Base-by-base conservation (phyloP, 2,329 filamentous ascomycete genomes). In the Monosporascus sp. region DNA sequence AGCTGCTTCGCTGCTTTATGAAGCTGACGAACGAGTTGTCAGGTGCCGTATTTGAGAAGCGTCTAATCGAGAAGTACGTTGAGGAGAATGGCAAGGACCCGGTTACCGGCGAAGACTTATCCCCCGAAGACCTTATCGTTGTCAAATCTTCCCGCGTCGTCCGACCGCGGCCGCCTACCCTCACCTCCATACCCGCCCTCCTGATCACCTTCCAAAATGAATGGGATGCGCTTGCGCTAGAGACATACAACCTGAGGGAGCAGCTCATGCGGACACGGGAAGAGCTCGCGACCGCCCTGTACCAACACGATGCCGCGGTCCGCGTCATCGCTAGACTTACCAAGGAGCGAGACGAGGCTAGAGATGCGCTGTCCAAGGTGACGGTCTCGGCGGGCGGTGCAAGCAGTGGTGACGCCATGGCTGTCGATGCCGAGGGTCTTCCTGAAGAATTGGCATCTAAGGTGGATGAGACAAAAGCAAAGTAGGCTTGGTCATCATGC, bases 231-330 rank as follows among this genome's bases (percentile, higher is more conserved):
- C 76, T 97, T 45, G 90, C 93, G 14, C 78, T 97, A 37, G 94
- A 99, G 74, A 89, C 91, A 49, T 97, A 91, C 71, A 94, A 90
- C 61, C 76, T 97, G 55, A 88, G 89, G 74, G 89, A 97, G 71
- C 91, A 96, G 68, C 78, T 99, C 57, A 81, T 87, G 50, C 89
- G 96, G 69, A 96, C 92, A 43, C 81, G 93, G 60, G 92, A 97
- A 74, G 94, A 99, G 76, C 83, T 99, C 53, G 91, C 91, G 53
- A 94, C 91, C 1, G 90, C 94, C 0, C 79, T 99, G 24, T 99
- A 99, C 73, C 93, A 97, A 74, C 90, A 97, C 64, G 94, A 99
- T 78, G 93, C 94, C 2, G 94, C 94, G n/a, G 86, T 96, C 49
- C 82, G 94, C 58, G 94, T 99, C 48, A 96, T 99, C 72, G 91